Evolutionary conservation across 306 rosid genomes (phyloP), one percentile per base, ranked within the genome.

Genomic region (Phaseolus lunatus): DNA sequence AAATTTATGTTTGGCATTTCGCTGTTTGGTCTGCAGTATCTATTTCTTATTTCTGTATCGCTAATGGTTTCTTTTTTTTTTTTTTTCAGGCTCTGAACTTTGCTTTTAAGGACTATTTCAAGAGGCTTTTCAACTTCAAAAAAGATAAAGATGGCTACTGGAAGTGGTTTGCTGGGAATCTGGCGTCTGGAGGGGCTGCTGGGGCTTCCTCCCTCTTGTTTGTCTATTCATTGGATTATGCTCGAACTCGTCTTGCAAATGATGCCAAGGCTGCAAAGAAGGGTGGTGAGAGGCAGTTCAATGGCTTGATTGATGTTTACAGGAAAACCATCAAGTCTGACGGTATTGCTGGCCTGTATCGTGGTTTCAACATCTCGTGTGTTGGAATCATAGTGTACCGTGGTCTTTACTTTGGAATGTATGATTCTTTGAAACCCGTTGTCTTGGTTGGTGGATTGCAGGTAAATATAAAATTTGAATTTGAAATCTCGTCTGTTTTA

Each of bases 101-200:
- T 70, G 97, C 94, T 47, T 91, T 91, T 67, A 91, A 91, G 88
- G 94, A 91, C 84, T 86, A 91, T 76, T 91, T 89, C 84, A 89
- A 89, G 87, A 88, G 88, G 80, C 91, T 89, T 80, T 91, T 91
- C 79, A 91, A 91, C 83, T 91, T 89, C 74, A 89, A 91, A 58
- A 91, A 89, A 63, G 93, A 90, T 66, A 87, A 3, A 70, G 96
- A 90, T 84, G 93, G 91, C 37, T 90, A 90, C 82, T 89, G 93
- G 93, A 91, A 91, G 82, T 89, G 96, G 96, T 89, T 91, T 79
- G 93, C 96, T 74, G 93, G 96, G 75, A 91, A 91, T 82, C 56
- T 91, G 83, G 97, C 92, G 22, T 91, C 97, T 52, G 97, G 94
- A 74, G 94, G 88, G 39, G 89, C 91, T 70, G 97, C 94, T 72